These are phyloP conservation scores for Colletotrichum sp. DNA, from an alignment of 2,329 filamentous ascomycete genomes.

Conservation along the genomic window DNA sequence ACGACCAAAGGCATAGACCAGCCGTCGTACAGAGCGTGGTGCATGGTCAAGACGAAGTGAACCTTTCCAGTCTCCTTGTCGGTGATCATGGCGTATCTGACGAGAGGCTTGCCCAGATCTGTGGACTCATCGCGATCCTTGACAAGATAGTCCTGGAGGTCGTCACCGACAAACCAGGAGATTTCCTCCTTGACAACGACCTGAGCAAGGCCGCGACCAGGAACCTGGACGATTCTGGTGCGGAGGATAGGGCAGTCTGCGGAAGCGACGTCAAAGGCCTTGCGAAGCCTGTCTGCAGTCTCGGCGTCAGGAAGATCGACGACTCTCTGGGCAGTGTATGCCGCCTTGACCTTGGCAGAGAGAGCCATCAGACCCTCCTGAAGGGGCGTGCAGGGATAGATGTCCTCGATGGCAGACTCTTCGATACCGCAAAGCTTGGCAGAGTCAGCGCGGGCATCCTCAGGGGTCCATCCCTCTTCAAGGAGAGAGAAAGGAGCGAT, in stretches of 20 bases:
- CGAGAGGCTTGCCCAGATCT: conserved; percentile 50
- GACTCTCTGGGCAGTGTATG: conserved; percentile 58
- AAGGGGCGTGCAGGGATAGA: conserved; percentile 59
- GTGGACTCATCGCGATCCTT: conserved; percentile 44
- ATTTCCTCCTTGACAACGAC: conserved; percentile 48
- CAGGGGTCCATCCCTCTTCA: conserved; percentile 33
- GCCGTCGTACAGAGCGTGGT: conserved; percentile 63
- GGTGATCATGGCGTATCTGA: conserved; percentile 48
- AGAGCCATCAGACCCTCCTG: conserved; percentile 61
- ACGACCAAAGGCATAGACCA: conserved; percentile 59
- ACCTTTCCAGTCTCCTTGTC: conserved; percentile 33
- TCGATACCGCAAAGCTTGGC: conserved; percentile 44
- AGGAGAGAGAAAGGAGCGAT: conserved; percentile 44
- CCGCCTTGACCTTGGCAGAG: conserved; percentile 53
- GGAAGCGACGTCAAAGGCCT: conserved; percentile 46
- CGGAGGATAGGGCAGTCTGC: conserved; percentile 47
- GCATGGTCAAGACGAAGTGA: conserved; percentile 58
- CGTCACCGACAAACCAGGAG: conserved; percentile 34
- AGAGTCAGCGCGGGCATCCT: conserved; percentile 39
- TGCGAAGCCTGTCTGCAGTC: conserved; percentile 42
- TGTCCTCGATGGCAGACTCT: conserved; percentile 46
- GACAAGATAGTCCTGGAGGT: conserved; percentile 44
- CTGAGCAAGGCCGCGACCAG: conserved; percentile 49
- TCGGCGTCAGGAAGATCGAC: conserved; percentile 41
- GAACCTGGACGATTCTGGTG: conserved; percentile 53